These are phyloP conservation scores for Dimocarpus longan DNA, from an alignment of 345 rosid genomes.

Conservation along the genomic window DNA sequence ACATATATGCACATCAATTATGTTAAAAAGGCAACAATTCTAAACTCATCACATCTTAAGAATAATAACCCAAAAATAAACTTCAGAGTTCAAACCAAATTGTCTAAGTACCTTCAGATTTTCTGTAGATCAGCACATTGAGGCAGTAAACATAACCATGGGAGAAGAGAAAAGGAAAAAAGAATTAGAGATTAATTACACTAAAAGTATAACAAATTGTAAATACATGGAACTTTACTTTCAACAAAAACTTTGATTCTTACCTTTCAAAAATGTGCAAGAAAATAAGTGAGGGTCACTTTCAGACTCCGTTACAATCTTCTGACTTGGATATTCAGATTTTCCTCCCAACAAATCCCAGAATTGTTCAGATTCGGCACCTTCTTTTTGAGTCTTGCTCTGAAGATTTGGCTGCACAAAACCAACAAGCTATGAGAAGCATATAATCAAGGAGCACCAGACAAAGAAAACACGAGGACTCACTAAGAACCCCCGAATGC, in stretches of 20 bases:
- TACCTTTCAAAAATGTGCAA: constrained; percentile 80
- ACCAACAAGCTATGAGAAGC: constrained; percentile 25
- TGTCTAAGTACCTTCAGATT: constrained; percentile 66
- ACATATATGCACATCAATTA: not conserved
- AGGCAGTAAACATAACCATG: constrained; percentile 25
- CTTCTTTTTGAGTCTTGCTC: constrained; percentile 88
- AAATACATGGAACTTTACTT: constrained; percentile 18
- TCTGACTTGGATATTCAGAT: constrained; percentile 76
- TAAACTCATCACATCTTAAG: not conserved
- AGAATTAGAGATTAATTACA: constrained; percentile 24
- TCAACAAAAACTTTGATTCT: not conserved
- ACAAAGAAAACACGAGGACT: constrained; percentile 13
- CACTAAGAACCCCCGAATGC: constrained; percentile 1
- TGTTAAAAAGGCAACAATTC: not conserved
- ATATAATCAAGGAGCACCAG: constrained; percentile 6
- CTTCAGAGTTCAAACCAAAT: not conserved
- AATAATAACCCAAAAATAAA: constrained; percentile 16
- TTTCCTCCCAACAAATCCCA: constrained; percentile 94
- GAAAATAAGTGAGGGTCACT: constrained; percentile 93
- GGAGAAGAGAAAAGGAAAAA: constrained; percentile 21
- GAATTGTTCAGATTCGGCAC: constrained; percentile 86
- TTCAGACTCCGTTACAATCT: constrained; percentile 71
- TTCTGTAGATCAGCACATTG: constrained; percentile 55
- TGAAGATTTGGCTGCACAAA: constrained; percentile 80
- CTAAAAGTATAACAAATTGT: constrained; percentile 1